These are phyloP conservation scores for Penicillium pulvis DNA, from an alignment of 495 filamentous ascomycete species.

Conservation along the genomic window DNA sequence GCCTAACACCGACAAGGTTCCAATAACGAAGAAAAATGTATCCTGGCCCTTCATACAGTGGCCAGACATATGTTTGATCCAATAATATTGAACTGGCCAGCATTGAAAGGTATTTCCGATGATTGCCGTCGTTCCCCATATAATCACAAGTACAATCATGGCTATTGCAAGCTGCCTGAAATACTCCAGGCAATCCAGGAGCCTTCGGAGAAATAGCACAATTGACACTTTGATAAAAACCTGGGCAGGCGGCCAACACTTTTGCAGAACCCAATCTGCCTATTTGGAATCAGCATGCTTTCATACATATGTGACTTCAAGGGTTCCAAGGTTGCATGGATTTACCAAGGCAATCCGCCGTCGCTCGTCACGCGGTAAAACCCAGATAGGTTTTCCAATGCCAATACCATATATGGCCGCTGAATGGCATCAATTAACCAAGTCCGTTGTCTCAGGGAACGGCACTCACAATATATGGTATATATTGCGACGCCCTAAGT, in stretches of 20 bases:
- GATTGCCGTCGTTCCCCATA: constrained; percentile 27
- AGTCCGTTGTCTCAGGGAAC: no score
- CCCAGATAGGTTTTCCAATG: constrained; percentile 10
- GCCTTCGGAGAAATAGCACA: constrained; percentile 32
- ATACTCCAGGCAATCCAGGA: constrained; percentile 22
- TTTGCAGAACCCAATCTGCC: constrained; percentile 29
- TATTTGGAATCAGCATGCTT: constrained; percentile 4
- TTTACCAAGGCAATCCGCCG: constrained; percentile 17
- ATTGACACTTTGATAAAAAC: constrained; percentile 41
- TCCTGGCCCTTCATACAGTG: constrained; percentile 29
- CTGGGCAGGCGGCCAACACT: constrained; percentile 29
- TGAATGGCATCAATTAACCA: background rate
- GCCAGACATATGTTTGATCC: constrained; percentile 29
- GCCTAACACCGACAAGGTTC: constrained; percentile 23
- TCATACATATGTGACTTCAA: background rate
- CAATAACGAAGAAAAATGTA: constrained; percentile 24
- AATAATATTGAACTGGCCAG: constrained; percentile 34
- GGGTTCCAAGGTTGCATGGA: no score
- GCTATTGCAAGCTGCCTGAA: constrained; percentile 13
- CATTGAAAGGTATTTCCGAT: constrained; percentile 35
- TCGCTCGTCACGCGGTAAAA: constrained; percentile 6
- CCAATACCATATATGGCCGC: constrained; percentile 13
- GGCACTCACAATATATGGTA: constrained; percentile 23
- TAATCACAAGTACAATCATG: constrained; percentile 26
- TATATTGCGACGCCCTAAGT: constrained; percentile 23